Evolutionary conservation across 352 stramenopile genomes (phyloP).

Genomic region (Phytophthora hibernalis): DNA sequence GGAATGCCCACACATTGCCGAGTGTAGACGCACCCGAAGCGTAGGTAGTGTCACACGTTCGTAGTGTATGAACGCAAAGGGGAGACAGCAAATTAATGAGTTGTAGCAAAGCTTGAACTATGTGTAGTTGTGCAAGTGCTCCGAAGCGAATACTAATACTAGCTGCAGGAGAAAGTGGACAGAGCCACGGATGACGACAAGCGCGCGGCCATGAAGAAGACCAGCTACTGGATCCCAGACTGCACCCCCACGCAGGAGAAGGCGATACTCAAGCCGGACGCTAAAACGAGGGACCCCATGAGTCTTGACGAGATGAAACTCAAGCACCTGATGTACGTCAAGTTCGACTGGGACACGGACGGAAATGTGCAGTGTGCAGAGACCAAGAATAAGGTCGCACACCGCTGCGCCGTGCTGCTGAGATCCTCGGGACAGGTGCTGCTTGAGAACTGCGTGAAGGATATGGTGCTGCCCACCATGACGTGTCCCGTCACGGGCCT

Average conservation of each 20-base stretch:
- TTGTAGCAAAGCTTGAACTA: too few relatives aligned
- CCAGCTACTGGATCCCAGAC: slow-evolving; percentile 89
- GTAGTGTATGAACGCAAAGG: too few relatives aligned
- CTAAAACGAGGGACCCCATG: slow-evolving; percentile 85
- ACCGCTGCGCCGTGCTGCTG: slow-evolving; percentile 79
- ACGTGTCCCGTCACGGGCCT: slow-evolving; percentile 85
- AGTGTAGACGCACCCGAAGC: too few relatives aligned
- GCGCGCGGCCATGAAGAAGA: slow-evolving; percentile 79
- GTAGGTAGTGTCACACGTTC: too few relatives aligned
- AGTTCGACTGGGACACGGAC: slow-evolving; percentile 73
- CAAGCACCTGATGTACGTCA: slow-evolving; percentile 89
- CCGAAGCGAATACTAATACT: too few relatives aligned
- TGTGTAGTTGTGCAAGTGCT: too few relatives aligned
- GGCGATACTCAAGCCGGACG: slow-evolving; percentile 66
- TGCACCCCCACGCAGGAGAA: slow-evolving; percentile 69
- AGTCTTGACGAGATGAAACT: slow-evolving; percentile 84
- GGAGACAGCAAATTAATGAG: too few relatives aligned
- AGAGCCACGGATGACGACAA: slow-evolving; percentile 74
- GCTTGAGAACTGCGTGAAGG: slow-evolving; percentile 81
- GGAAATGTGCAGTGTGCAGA: slow-evolving; percentile 70
- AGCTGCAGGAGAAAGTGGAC: slow-evolving; percentile 83
- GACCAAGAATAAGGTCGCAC: slow-evolving; percentile 86
- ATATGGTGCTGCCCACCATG: slow-evolving; percentile 88
- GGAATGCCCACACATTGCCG: too few relatives aligned
- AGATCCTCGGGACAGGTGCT: slow-evolving; percentile 81